Evolutionary conservation across 1,284 basidiomycete species (phyloP).

Genomic region (Ceratobasidium sp.): DNA sequence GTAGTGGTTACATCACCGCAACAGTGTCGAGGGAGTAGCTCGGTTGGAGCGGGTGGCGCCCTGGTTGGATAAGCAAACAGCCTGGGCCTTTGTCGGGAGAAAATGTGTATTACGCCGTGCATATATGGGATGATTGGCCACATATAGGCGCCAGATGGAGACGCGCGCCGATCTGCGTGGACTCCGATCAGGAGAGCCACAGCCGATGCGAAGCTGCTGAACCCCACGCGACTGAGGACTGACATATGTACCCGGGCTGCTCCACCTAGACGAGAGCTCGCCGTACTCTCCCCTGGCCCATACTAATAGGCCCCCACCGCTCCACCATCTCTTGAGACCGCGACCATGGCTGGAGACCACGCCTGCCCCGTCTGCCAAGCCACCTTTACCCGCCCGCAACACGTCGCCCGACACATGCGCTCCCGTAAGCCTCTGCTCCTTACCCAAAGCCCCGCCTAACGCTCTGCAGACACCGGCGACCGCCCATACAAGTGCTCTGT

Average conservation of each 20-base stretch:
- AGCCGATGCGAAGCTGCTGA: conserved; percentile 5
- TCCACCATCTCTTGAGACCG: conserved; percentile 19
- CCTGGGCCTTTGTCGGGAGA: conserved; percentile 25
- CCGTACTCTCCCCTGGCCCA: conserved; percentile 12
- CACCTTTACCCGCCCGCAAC: conserved; percentile 86
- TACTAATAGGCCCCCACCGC: conserved; percentile 25
- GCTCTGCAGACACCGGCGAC: conserved; percentile 42
- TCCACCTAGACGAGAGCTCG: conserved; percentile 33
- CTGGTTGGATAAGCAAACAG: not conserved
- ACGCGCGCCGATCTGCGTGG: conserved; percentile 6
- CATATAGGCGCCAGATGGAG: not conserved
- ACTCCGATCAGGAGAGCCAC: conserved; percentile 16
- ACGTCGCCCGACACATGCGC: conserved; percentile 88
- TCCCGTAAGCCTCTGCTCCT: conserved; percentile 67
- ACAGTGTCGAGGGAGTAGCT: conserved; percentile 51
- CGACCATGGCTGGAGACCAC: conserved; percentile 69
- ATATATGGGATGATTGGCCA: not conserved
- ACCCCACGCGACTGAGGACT: conserved; percentile 12
- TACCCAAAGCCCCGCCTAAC: not conserved
- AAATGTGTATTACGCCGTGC: not conserved
- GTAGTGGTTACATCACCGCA: conserved; percentile 60
- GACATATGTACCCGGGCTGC: not conserved
- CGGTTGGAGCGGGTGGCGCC: conserved; percentile 17
- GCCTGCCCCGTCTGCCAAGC: conserved; percentile 83
- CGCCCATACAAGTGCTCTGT: conserved; percentile 88